Conservation (phyloP, 2,329 filamentous ascomycete species). For the Fusarium irregulare region DNA sequence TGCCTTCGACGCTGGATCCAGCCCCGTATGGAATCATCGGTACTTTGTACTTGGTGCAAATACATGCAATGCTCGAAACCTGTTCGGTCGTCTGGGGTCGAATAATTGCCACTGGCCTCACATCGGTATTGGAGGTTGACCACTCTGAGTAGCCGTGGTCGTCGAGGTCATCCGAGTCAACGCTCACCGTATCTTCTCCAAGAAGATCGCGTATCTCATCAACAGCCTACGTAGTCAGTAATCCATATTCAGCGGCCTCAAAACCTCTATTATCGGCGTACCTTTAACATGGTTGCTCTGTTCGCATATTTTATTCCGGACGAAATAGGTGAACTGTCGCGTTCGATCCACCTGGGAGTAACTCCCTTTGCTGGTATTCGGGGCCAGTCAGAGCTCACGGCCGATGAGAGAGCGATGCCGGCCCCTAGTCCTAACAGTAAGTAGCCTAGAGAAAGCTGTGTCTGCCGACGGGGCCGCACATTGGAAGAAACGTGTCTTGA, state of each 20-base stretch:
- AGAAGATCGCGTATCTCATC: neutral
- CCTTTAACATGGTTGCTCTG: neutral
- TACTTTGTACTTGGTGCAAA: constrained; percentile 71
- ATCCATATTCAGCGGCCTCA: no score
- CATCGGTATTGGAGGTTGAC: constrained; percentile 74
- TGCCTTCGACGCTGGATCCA: constrained; percentile 77
- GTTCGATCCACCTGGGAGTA: no score
- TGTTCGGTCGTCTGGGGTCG: constrained; percentile 73
- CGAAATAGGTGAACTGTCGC: no score
- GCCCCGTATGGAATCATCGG: constrained; percentile 82
- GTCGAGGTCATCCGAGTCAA: constrained; percentile 68
- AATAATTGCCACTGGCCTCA: constrained; percentile 70
- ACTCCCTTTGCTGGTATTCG: no score
- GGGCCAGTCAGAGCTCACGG: no score
- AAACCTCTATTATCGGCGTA: neutral
- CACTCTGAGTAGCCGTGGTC: constrained; percentile 77
- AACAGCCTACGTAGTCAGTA: neutral
- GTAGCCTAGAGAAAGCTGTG: no score
- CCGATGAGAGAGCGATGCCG: no score
- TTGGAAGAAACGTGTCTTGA: no score
- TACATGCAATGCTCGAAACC: constrained; percentile 70
- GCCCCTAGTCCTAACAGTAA: no score
- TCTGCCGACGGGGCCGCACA: no score
- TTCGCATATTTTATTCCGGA: neutral
- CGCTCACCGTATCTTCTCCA: constrained; percentile 70